These are phyloP conservation scores for Ganoderma meredithae DNA, from an alignment of 1,284 basidiomycete species.

Conservation along the genomic window DNA sequence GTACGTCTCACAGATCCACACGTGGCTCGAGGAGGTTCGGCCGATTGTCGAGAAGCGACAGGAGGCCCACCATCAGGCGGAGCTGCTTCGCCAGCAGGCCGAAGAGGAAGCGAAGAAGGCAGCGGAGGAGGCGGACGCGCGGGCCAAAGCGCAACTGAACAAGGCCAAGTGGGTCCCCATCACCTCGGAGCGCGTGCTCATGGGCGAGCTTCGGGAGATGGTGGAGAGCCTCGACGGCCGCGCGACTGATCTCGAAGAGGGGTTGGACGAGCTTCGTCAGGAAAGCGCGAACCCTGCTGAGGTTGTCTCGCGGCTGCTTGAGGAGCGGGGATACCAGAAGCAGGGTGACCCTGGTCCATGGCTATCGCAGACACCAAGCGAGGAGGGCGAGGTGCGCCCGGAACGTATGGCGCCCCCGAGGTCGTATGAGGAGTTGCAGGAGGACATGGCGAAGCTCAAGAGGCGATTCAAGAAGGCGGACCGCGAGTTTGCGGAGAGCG, in stretches of 20 bases:
- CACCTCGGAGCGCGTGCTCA: constrained; percentile 5
- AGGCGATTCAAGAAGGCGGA: constrained; percentile 9
- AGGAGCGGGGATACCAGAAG: constrained; percentile 14
- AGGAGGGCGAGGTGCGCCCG: constrained; percentile 26
- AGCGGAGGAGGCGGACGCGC: constrained; percentile 20
- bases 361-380: neutral
- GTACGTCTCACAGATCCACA: constrained; percentile 11
- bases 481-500: constrained; percentile 1
- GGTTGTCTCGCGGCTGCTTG: constrained; percentile 12
- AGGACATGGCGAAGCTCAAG: constrained; percentile 20
- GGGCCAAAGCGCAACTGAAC: constrained; percentile 4
- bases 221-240: constrained; percentile 18
- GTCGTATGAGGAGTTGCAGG: constrained; percentile 21
- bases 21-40: constrained; percentile 18
- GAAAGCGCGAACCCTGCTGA: neutral
- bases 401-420: constrained; percentile 14
- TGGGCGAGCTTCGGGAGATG: constrained; percentile 1
- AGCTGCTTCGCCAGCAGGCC: constrained; percentile 7
- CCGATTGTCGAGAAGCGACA: constrained; percentile 12
- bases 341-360: neutral
- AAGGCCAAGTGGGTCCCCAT: constrained; percentile 11
- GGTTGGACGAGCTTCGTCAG: constrained; percentile 18
- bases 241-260: constrained; percentile 25
- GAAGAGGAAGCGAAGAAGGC: constrained; percentile 15
- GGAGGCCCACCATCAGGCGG: neutral